These are phyloP conservation scores for Monosporascus sp. DNA, from an alignment of 2,329 filamentous ascomycete genomes.

Conservation along the genomic window DNA sequence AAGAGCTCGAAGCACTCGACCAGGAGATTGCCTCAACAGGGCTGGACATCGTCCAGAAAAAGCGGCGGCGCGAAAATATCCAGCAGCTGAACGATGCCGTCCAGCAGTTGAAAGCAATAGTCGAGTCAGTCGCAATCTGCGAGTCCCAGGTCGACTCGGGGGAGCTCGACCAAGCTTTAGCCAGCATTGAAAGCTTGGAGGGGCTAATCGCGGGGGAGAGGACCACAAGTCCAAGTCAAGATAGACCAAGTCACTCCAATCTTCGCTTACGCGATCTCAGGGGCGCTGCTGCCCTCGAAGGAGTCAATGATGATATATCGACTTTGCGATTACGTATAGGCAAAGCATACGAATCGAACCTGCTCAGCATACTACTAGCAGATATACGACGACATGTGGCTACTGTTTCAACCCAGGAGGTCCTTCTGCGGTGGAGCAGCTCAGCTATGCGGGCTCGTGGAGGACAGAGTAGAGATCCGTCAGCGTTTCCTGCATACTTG, in stretches of 20 bases:
- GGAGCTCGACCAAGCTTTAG: constrained; percentile 75
- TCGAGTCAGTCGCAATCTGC: constrained; percentile 68
- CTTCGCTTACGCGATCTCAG: constrained; percentile 62
- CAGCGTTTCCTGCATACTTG: constrained; percentile 73
- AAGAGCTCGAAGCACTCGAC: constrained; percentile 76
- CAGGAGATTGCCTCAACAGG: constrained; percentile 82
- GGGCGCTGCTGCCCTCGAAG: constrained; percentile 71
- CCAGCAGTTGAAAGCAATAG: constrained; percentile 72
- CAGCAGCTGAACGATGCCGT: constrained; percentile 77
- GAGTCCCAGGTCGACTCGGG: constrained; percentile 78
- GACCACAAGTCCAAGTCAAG: constrained; percentile 27
- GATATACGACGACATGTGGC: constrained; percentile 80
- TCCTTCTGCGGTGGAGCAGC: constrained; percentile 78
- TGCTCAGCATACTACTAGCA: constrained; percentile 68
- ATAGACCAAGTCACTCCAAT: constrained; percentile 21
- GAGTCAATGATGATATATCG: constrained; percentile 70
- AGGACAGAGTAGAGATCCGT: constrained; percentile 59
- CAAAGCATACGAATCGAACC: constrained; percentile 76
- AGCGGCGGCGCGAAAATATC: constrained; percentile 77
- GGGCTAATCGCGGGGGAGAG: constrained; percentile 70
- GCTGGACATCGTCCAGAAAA: constrained; percentile 77
- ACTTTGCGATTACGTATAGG: constrained; percentile 76
- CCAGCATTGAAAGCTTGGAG: constrained; percentile 72
- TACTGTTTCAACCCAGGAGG: constrained; percentile 63
- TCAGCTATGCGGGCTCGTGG: constrained; percentile 69